Evolutionary conservation across 768 basidiomycete genomes (phyloP).

Genomic region (Asterophora lycoperdoides): DNA sequence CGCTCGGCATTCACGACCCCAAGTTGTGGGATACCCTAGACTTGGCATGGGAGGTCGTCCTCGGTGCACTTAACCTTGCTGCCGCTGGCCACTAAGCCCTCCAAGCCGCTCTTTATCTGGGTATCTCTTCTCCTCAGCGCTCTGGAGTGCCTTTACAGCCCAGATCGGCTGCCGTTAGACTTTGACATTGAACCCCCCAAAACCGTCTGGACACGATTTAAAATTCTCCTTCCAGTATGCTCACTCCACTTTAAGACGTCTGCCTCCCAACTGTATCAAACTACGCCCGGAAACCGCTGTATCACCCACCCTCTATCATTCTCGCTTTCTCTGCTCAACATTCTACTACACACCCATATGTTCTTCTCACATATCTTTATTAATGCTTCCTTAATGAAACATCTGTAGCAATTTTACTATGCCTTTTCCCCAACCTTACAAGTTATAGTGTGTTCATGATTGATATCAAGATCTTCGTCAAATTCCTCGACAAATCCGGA

Average conservation of each 20-base stretch:
- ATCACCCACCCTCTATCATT: slow-evolving; percentile 15
- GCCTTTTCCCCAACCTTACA: neutral
- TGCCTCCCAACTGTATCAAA: too few species aligned
- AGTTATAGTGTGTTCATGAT: too few species aligned
- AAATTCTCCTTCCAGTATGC: too few species aligned
- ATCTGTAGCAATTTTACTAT: slow-evolving; percentile 9
- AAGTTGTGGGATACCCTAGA: slow-evolving; percentile 77
- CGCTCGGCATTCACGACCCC: slow-evolving; percentile 67
- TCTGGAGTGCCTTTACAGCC: neutral
- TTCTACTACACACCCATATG: slow-evolving; percentile 4
- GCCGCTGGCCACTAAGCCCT: slow-evolving; percentile 31
- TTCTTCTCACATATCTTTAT: neutral
- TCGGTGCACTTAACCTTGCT: slow-evolving; percentile 49
- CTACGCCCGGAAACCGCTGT: slow-evolving; percentile 14
- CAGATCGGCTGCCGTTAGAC: too few species aligned
- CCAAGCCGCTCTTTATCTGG: neutral
- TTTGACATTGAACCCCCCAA: too few species aligned
- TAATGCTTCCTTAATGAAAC: neutral
- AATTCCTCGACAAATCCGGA: too few species aligned
- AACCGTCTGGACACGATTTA: too few species aligned
- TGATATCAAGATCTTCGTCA: too few species aligned
- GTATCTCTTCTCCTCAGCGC: slow-evolving; percentile 2
- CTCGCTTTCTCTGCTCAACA: neutral
- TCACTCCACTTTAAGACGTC: too few species aligned
- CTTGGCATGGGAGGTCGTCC: slow-evolving; percentile 75